Percentiles rank a stretch among this genome's conserved stretches.
Conservation (phyloP, 371 early-diverging fungal genomes). For the Syncephalis fuscata region DNA sequence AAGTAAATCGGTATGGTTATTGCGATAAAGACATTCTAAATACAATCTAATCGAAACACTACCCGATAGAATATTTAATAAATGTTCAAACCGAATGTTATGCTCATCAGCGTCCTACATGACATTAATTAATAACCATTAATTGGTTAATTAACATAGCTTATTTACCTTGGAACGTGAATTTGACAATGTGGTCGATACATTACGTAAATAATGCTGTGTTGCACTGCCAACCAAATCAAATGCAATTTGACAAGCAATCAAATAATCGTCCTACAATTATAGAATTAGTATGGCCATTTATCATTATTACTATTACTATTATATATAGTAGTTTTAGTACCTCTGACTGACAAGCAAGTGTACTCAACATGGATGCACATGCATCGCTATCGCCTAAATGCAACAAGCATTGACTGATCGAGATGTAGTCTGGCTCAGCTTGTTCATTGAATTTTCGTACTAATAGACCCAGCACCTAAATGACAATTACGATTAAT, state of each 20-base stretch:
- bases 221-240: constrained; percentile 90
- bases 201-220: constrained; percentile 74
- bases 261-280: constrained; percentile 32
- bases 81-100: no score
- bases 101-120: no score
- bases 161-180: neutral
- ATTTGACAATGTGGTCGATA: constrained; percentile 28
- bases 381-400: constrained; percentile 59
- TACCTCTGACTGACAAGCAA: constrained; percentile 31
- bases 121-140: constrained; percentile 26
- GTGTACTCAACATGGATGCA: constrained; percentile 47
- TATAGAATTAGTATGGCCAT: neutral
- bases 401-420: constrained; percentile 82
- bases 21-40: constrained; percentile 84
- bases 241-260: constrained; percentile 93
- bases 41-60: constrained; percentile 74
- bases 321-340: neutral
- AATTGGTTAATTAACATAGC: neutral
- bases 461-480: constrained; percentile 68
- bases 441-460: constrained; percentile 56
- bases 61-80: constrained; percentile 55
- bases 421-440: constrained; percentile 78
- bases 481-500: neutral
- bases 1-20: constrained; percentile 86
- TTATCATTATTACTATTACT: neutral